Conservation (phyloP, 805 yeast species). For the Suhomyces sp. region DNA sequence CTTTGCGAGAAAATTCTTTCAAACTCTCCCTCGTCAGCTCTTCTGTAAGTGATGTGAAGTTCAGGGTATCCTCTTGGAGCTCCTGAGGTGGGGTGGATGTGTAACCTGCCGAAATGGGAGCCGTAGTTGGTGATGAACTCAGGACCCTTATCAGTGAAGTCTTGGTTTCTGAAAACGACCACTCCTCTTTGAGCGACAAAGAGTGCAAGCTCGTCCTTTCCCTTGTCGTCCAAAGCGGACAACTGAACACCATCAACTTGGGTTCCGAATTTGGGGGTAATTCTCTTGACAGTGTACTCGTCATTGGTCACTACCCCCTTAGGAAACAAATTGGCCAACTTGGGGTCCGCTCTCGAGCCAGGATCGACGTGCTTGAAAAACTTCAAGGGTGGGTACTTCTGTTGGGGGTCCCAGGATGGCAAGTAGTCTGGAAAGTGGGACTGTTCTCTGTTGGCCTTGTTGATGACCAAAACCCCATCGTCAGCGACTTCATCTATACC, state of each 20-base stretch:
- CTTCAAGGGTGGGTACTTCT: slow-evolving; percentile 50
- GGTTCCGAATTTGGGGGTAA: slow-evolving; percentile 72
- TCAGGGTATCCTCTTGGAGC: slow-evolving; percentile 50
- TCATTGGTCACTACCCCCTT: slow-evolving; percentile 16
- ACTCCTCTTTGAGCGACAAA: slow-evolving; percentile 71
- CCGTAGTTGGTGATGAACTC: slow-evolving; percentile 54
- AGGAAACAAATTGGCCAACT: slow-evolving; percentile 52
- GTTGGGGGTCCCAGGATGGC: slow-evolving; percentile 67
- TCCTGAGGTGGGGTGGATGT: slow-evolving; percentile 74
- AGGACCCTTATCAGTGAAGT: slow-evolving; percentile 53
- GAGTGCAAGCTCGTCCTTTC: slow-evolving; percentile 68
- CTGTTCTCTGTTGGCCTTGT: slow-evolving; percentile 34
- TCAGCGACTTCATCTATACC: slow-evolving; percentile 49
- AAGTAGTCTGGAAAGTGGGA: slow-evolving; percentile 54
- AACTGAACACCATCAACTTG: slow-evolving; percentile 62
- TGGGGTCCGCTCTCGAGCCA: slow-evolving; percentile 67
- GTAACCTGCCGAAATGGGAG: slow-evolving; percentile 65
- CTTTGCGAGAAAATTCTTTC: slow-evolving; percentile 27
- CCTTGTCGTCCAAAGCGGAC: slow-evolving; percentile 50
- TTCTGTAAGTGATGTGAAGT: slow-evolving; percentile 35
- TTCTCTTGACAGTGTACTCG: slow-evolving; percentile 29
- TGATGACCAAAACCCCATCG: slow-evolving; percentile 50
- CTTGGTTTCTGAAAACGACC: slow-evolving; percentile 64
- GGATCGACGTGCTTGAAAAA: slow-evolving; percentile 61
- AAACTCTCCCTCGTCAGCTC: slow-evolving; percentile 29